These are phyloP conservation scores for Copromyces sp. DNA, from an alignment of 495 filamentous ascomycete genomes.

Conservation along the genomic window DNA sequence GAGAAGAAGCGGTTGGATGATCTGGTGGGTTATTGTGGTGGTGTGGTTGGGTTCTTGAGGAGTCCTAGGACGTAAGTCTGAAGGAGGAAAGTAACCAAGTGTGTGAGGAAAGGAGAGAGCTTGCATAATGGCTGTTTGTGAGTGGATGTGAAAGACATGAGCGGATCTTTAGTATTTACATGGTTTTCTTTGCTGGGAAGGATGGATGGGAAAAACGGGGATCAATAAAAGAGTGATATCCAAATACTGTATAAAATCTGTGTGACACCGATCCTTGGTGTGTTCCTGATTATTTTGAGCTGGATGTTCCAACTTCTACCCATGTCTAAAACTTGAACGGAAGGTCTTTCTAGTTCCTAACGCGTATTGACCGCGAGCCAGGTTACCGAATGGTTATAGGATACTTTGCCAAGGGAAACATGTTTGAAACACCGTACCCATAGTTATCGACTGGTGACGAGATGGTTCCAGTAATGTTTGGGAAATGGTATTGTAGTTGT, in stretches of 20 bases:
- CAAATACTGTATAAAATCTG: background rate
- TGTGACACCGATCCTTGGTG: no score
- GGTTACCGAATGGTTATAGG: no score
- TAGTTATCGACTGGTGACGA: background rate
- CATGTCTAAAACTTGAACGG: no score
- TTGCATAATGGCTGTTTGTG: background rate
- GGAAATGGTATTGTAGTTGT: background rate
- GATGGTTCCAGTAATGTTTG: background rate
- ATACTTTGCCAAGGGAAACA: no score
- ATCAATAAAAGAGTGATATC: background rate
- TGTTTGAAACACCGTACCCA: no score
- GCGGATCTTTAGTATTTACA: background rate
- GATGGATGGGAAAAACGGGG: background rate
- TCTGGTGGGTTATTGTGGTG: constrained; percentile 75
- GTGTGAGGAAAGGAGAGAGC: background rate
- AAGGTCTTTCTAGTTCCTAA: no score
- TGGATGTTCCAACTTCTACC: no score
- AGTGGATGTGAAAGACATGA: background rate
- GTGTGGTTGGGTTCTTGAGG: constrained; percentile 80
- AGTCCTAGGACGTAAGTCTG: constrained; percentile 41
- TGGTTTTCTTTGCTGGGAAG: background rate
- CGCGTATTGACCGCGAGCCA: no score
- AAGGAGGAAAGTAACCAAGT: background rate
- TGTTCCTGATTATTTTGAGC: no score
- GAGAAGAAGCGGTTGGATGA: constrained; percentile 62